These are phyloP conservation scores for Acer campestre DNA, from an alignment of 345 rosid species.

Conservation along the genomic window DNA sequence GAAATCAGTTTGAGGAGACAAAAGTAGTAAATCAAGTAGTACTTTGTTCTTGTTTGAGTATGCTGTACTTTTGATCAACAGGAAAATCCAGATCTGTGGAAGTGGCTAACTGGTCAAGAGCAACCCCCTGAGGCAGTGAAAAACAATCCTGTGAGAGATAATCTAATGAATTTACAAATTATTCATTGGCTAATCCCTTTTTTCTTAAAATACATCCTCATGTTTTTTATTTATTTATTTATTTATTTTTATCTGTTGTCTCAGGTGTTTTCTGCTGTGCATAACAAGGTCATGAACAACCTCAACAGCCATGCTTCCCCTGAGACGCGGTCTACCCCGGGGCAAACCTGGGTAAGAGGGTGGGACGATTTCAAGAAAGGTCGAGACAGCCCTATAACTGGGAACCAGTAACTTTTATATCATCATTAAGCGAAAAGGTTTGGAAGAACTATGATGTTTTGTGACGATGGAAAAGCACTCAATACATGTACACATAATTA, in stretches of 20 bases:
- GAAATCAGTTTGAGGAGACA: conserved; percentile 1
- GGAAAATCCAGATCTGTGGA: conserved; percentile 98
- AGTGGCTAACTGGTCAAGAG: conserved; percentile 88
- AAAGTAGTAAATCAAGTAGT: background rate
- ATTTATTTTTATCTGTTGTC: conserved; percentile 16
- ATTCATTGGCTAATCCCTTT: background rate
- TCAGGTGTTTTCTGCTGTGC: conserved; percentile 75
- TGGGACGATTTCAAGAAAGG: conserved; percentile 77
- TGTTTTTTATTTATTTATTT: no score
- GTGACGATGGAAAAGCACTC: background rate
- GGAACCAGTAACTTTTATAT: conserved; percentile 50
- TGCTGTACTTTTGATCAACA: conserved; percentile 31
- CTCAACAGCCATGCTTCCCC: conserved; percentile 57
- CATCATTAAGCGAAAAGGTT: background rate
- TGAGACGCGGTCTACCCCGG: conserved; percentile 57
- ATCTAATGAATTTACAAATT: conserved; percentile 4
- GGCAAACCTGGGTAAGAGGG: conserved; percentile 76
- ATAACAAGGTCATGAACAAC: conserved; percentile 65
- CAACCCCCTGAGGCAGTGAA: conserved; percentile 79
- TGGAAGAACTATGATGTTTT: background rate
- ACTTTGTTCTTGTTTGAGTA: background rate
- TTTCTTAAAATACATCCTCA: background rate
- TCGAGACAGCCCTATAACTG: conserved; percentile 45
- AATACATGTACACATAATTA: conserved; percentile 4
- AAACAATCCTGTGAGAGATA: conserved; percentile 61